Evolutionary conservation across 805 yeast species (phyloP), one percentile per base, ranked within the genome.

Genomic region (Ogataea salicorniae): DNA sequence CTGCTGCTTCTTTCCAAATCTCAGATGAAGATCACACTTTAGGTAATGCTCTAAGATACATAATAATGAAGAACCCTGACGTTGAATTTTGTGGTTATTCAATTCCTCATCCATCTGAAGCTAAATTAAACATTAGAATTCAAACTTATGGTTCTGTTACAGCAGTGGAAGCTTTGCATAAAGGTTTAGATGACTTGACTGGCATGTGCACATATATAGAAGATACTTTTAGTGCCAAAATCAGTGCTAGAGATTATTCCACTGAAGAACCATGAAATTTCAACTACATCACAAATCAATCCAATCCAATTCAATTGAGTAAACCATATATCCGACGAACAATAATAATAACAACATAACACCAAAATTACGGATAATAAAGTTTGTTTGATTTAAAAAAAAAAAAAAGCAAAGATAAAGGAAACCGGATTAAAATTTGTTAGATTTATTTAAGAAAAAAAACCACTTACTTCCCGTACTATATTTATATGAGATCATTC

Each of bases 21-120:
- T 66, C 80, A 33, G 94, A 90, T 57, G 99, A 94, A 68, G 99
- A 94, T 69, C 99, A 94, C 66, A 94, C 99, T 1, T 70, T 94
- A 43, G 99, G 99, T 22, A 94, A 94, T 62, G 86, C 98, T 6
- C 77, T 94, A 45, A 82, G 97, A 65, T 91, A 90, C 68, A 82
- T 92, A 64, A 89, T 94, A 58, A 90, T 94, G 96, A 91, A 92
- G 71, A 94, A 94, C 62, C 97, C 97, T 36, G 95, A 90, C 55
- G 99, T 94, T 23, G 99, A 94, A 64, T 94, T 94, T 67, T 92
- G 98, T 64, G 99, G 99, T 47, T 94, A 94, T 71, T 89, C 97
- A 39, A 94, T 94, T 56, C 99, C 99, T 11, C 99, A 94, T 69
- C 99, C 99, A 17, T 87, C 96, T 34, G 99, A 94, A 69, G 76